These are phyloP conservation scores for Xylariaceae sp. DNA, from an alignment of 2,329 filamentous ascomycete genomes.

Conservation along the genomic window DNA sequence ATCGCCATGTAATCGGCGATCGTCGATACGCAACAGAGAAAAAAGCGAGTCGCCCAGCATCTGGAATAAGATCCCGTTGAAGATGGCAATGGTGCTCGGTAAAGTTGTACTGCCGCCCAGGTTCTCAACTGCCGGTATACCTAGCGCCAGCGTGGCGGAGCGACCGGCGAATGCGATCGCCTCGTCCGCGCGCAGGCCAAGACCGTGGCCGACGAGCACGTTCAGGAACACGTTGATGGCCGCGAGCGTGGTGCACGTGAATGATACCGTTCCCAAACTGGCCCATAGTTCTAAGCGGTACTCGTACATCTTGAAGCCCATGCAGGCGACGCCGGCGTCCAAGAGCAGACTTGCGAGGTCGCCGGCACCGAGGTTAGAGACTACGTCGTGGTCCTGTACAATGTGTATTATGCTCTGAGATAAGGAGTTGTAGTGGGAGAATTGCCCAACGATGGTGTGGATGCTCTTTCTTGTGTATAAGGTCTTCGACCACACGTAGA, in stretches of 20 bases:
- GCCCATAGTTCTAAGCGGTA: conserved; percentile 31
- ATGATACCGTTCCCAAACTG: conserved; percentile 26
- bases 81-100: conserved; percentile 30
- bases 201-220: conserved; percentile 24
- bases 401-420: conserved; percentile 24
- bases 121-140: conserved; percentile 27
- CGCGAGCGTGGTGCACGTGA: conserved; percentile 26
- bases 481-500: conserved; percentile 31
- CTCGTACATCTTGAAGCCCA: conserved; percentile 35
- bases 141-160: conserved; percentile 32
- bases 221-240: conserved; percentile 28
- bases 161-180: conserved; percentile 31
- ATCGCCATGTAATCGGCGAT: conserved; percentile 12
- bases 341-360: conserved; percentile 29
- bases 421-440: conserved; percentile 26
- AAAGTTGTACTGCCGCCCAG: conserved; percentile 29
- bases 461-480: conserved; percentile 21
- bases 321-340: conserved; percentile 31
- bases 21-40: conserved; percentile 24
- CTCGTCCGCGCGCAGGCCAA: conserved; percentile 27
- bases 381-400: conserved; percentile 13
- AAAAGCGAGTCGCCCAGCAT: conserved; percentile 30
- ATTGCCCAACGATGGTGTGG: conserved; percentile 20
- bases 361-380: conserved; percentile 28
- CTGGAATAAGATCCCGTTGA: conserved; percentile 32